These are phyloP conservation scores for Micractinium conductrix DNA, from an alignment of 139 green algal genomes.

Conservation along the genomic window DNA sequence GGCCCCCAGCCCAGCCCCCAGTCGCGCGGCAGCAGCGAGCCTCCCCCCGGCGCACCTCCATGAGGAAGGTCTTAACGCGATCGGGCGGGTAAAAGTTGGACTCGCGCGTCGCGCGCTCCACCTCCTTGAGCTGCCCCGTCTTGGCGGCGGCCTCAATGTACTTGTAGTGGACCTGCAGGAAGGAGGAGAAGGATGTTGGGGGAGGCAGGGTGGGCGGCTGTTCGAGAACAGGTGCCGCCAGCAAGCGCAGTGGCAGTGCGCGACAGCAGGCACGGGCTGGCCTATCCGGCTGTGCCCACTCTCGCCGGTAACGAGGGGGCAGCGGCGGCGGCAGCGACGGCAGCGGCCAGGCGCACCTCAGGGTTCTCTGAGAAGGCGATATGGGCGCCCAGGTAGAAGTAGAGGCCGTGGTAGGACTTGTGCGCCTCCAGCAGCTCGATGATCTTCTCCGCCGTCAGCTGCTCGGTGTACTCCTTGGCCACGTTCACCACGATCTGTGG, in stretches of 20 bases:
- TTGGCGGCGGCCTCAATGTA: constrained; percentile 99
- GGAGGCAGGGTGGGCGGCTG: neutral
- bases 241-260: neutral
- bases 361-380: constrained; percentile 92
- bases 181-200: neutral
- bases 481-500: constrained; percentile 91
- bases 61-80: constrained; percentile 94
- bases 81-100: constrained; percentile 92
- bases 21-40: neutral
- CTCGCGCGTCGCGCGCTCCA: constrained; percentile 98
- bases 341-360: constrained; percentile 69
- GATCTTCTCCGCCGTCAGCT: constrained; percentile 80
- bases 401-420: constrained; percentile 94
- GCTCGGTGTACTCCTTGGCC: constrained; percentile 98
- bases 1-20: neutral
- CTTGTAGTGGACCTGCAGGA: constrained; percentile 89
- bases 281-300: too few species aligned
- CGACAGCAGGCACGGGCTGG: too few species aligned
- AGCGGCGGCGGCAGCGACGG: too few species aligned
- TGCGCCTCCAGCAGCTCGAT: constrained; percentile 92
- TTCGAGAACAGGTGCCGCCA: neutral
- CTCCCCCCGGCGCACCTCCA: constrained; percentile 71
- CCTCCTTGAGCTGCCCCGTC: constrained; percentile 91
- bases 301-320: too few species aligned
- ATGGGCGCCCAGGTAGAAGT: constrained; percentile 95